These are phyloP conservation scores for Zea luxurians DNA, from an alignment of 176 grass and related monocot genomes.

Conservation along the genomic window DNA sequence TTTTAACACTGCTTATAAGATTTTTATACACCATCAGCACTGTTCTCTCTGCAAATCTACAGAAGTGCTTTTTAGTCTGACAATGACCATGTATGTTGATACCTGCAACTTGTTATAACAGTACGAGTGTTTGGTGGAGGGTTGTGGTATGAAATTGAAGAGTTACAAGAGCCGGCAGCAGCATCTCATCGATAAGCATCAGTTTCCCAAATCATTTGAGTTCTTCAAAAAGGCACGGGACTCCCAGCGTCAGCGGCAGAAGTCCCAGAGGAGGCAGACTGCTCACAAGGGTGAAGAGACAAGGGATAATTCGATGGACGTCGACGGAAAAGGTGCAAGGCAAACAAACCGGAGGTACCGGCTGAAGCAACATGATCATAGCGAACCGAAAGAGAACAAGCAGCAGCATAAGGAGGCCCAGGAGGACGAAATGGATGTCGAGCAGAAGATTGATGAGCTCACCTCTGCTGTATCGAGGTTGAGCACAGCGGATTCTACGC, in stretches of 20 bases:
- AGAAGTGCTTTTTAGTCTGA: not conserved
- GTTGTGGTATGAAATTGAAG: slow-evolving; percentile 80
- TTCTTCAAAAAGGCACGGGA: slow-evolving; percentile 74
- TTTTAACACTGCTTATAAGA: not conserved
- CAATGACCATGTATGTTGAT: not conserved
- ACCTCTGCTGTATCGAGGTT: slow-evolving; percentile 62
- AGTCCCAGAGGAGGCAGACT: slow-evolving; percentile 48
- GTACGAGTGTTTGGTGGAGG: slow-evolving; percentile 97
- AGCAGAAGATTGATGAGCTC: slow-evolving; percentile 67
- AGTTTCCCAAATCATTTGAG: slow-evolving; percentile 79
- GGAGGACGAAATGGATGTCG: slow-evolving; percentile 65
- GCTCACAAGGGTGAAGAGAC: slow-evolving; percentile 39
- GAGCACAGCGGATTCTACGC: slow-evolving; percentile 55
- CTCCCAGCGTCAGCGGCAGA: slow-evolving; percentile 77
- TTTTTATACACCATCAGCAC: not conserved
- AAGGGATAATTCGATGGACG: slow-evolving; percentile 51
- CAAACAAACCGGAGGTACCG: slow-evolving; percentile 32
- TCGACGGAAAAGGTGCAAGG: slow-evolving; percentile 51
- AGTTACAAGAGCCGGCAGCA: slow-evolving; percentile 75
- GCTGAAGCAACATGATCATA: slow-evolving; percentile 36
- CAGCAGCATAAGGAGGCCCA: slow-evolving; percentile 12
- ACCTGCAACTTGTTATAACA: slow-evolving; percentile 17
- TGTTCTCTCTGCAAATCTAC: slow-evolving; percentile 10
- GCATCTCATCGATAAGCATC: slow-evolving; percentile 89
- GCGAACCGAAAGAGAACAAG: slow-evolving; percentile 6